Evolutionary conservation across 768 basidiomycete genomes (phyloP).

Genomic region (Suillus weaverae): DNA sequence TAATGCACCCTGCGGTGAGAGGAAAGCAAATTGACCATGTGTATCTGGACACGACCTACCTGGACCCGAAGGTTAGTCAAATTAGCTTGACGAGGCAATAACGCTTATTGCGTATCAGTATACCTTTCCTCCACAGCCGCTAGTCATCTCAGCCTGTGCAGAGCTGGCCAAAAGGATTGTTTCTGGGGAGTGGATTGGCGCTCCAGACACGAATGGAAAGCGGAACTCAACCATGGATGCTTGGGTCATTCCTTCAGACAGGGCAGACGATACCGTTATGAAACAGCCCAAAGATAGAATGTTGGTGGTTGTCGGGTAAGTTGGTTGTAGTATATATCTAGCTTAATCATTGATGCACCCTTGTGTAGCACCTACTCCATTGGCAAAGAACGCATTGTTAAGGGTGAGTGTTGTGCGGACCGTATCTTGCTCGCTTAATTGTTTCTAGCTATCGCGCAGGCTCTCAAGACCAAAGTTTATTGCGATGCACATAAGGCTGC

Average conservation of each 20-base stretch:
- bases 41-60: constrained; percentile 95
- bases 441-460: constrained; percentile 74
- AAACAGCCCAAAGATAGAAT: constrained; percentile 40
- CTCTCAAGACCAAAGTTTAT: constrained; percentile 80
- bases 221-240: constrained; percentile 44
- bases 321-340: background rate
- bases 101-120: constrained; percentile 50
- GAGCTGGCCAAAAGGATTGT: constrained; percentile 68
- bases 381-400: constrained; percentile 96
- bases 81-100: background rate
- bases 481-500: constrained; percentile 84
- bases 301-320: constrained; percentile 75
- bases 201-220: constrained; percentile 23
- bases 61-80: constrained; percentile 72
- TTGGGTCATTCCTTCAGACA: constrained; percentile 45
- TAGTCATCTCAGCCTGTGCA: constrained; percentile 91
- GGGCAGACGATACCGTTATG: constrained; percentile 30
- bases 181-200: constrained; percentile 36
- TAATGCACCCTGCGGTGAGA: constrained; percentile 79
- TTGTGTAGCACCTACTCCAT: constrained; percentile 87
- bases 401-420: constrained; percentile 52
- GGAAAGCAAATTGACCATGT: constrained; percentile 83
- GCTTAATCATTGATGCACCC: background rate
- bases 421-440: background rate
- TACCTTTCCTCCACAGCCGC: constrained; percentile 93